Evolutionary conservation across 129 eudicot species (phyloP).

Genomic region (Centaurea solstitialis): DNA sequence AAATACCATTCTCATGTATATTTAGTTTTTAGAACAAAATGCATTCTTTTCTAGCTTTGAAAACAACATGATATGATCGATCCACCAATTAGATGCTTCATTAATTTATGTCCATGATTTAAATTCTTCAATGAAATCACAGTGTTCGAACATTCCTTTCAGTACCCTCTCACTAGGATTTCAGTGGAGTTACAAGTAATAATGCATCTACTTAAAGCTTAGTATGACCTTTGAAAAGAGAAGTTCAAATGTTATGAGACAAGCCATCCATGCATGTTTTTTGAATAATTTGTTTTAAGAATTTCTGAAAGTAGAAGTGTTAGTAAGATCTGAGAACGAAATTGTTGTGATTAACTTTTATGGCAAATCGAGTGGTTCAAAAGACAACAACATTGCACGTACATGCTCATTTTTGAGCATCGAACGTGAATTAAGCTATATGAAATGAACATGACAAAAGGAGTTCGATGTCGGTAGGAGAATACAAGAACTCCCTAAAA

Average conservation of each 20-base stretch:
- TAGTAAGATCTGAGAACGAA: too few relatives aligned
- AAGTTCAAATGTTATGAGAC: slow-evolving; percentile 4
- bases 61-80: background rate
- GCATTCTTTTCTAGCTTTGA: slow-evolving; percentile 1
- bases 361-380: background rate
- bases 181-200: background rate
- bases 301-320: too few relatives aligned
- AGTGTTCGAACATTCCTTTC: slow-evolving; percentile 17
- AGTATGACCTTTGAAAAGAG: background rate
- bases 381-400: background rate
- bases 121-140: background rate
- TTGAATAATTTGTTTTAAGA: too few relatives aligned
- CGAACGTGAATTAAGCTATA: background rate
- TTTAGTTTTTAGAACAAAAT: slow-evolving; percentile 24
- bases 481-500: background rate
- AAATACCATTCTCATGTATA: slow-evolving; percentile 29
- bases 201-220: background rate
- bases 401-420: background rate
- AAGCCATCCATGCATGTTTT: background rate
- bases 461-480: background rate
- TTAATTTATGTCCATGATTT: background rate
- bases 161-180: slow-evolving; percentile 6
- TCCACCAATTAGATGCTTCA: slow-evolving; percentile 28
- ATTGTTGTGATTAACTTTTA: background rate
- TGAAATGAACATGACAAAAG: background rate